A percentile compares a stretch with the other conserved stretches of the same genome.
Evolutionary conservation across 192 early-diverging fungal species (phyloP).

Genomic region (Gamsiella multidivaricata): DNA sequence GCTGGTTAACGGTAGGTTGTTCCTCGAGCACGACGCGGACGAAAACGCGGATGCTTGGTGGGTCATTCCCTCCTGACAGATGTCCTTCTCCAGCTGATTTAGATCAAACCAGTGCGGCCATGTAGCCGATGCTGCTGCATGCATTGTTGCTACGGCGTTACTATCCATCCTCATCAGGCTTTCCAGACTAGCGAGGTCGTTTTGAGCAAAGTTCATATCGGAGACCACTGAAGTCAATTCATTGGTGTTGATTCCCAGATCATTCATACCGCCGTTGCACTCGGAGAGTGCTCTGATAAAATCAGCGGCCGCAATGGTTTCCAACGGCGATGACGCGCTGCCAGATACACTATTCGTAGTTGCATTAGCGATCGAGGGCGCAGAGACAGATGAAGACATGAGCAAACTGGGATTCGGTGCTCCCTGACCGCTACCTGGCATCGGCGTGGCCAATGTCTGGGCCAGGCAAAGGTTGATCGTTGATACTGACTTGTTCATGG

Average conservation of each 20-base stretch:
- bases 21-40: constrained; percentile 29
- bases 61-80: constrained; percentile 18
- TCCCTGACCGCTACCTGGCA: constrained; percentile 6
- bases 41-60: constrained; percentile 20
- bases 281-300: constrained; percentile 42
- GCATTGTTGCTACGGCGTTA: constrained; percentile 24
- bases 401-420: not conserved
- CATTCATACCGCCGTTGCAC: constrained; percentile 29
- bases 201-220: not conserved
- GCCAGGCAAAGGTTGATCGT: constrained; percentile 6
- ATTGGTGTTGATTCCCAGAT: constrained; percentile 8
- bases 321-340: constrained; percentile 5
- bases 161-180: constrained; percentile 48
- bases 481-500: constrained; percentile 38
- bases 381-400: constrained; percentile 31
- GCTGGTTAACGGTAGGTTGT: constrained; percentile 17
- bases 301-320: constrained; percentile 28
- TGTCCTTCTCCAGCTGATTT: constrained; percentile 40
- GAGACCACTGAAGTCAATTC: not conserved
- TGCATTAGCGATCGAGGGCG: constrained; percentile 18
- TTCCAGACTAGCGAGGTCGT: constrained; percentile 30
- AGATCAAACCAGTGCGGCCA: constrained; percentile 56
- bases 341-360: not conserved
- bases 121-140: constrained; percentile 29
- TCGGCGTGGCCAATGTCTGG: constrained; percentile 24